Percentiles rank a stretch among this genome's conserved stretches.
phyloP scores from a whole-genome alignment of 306 rosid species.

The Rubus parviflorus region DNA sequence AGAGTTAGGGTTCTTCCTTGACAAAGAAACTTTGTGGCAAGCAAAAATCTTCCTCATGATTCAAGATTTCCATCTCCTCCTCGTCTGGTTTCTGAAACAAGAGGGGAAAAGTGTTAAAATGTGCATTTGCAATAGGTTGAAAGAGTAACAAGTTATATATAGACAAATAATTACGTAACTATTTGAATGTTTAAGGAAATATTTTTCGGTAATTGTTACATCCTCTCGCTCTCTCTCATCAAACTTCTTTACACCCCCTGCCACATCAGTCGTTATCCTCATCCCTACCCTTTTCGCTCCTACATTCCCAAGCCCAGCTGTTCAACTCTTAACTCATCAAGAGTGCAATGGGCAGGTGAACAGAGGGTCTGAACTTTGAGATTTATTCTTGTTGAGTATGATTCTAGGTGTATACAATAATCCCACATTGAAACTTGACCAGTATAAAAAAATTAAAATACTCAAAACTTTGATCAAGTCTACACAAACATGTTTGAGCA shows the following conservation, averaged over 20 bases:
- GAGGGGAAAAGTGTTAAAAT: conserved; percentile 9
- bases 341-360: background rate
- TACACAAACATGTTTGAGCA: background rate
- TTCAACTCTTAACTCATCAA: background rate
- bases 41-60: conserved; percentile 80
- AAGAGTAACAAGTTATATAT: background rate
- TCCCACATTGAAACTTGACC: background rate
- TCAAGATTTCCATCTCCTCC: conserved; percentile 71
- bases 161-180: background rate
- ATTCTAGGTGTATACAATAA: background rate
- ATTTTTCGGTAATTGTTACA: background rate
- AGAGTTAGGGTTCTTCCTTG: conserved; percentile 66
- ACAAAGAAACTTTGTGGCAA: conserved; percentile 76
- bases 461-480: background rate
- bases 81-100: conserved; percentile 81
- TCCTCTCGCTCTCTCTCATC: background rate
- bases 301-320: background rate
- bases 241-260: background rate
- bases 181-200: background rate
- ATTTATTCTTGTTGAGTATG: background rate
- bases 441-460: too few relatives aligned
- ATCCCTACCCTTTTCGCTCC: background rate
- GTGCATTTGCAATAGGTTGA: conserved; percentile 13
- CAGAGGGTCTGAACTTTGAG: background rate
- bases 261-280: background rate